Base-by-base conservation (phyloP, 257 asterid genomes). In the Euphrasia confusa region DNA sequence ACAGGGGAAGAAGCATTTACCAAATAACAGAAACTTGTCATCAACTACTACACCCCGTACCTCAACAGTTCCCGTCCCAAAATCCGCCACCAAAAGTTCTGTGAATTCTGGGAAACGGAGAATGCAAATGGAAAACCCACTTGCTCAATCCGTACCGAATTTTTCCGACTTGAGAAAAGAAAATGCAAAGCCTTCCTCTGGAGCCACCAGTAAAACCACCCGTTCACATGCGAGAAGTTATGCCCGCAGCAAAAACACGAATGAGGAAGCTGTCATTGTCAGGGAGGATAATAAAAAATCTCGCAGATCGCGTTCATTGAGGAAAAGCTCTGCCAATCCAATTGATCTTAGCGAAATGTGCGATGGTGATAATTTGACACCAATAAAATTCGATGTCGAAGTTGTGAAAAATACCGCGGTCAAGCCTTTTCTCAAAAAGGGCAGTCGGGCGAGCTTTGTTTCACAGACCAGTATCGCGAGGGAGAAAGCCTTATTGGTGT, bases 91-190 rank as follows among this genome's bases (percentile, higher is more conserved):
- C 70, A 90, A 79, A 74, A 77, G 74, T 71, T 75, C 94, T 52
- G 77, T 59, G 42, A 72, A 65, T 79, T 70, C 89, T 45, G 84
- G 77, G 60, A 87, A 80, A 68, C 81, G 88, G 54, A 84, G 87
- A 76, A 67, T 66, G 77, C 94, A 82, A 54, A 61, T 87, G 28
- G 99, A 93, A 70, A 93, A 83, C 74, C 96, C 86, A 66, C 84
- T 87, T 59, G 88, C 81, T n/a, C 95, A 85, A 64, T 93, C 99
- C 14, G 96, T 87, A 77, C 97, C 91, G 39, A 84, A 83, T 73
- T 84, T 93, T 71, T 78, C 94, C 52, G 96, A 85, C 52, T 63
- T 87, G 77, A 78, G 85, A 84, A 93, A 84, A 72, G 99, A 93
- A 77, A 87, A 82, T 58, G 69, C 94, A 49, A 87, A 76, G 72